These are phyloP conservation scores for Backusella mclennaniae DNA, from an alignment of 192 early-diverging fungal genomes.

Conservation along the genomic window DNA sequence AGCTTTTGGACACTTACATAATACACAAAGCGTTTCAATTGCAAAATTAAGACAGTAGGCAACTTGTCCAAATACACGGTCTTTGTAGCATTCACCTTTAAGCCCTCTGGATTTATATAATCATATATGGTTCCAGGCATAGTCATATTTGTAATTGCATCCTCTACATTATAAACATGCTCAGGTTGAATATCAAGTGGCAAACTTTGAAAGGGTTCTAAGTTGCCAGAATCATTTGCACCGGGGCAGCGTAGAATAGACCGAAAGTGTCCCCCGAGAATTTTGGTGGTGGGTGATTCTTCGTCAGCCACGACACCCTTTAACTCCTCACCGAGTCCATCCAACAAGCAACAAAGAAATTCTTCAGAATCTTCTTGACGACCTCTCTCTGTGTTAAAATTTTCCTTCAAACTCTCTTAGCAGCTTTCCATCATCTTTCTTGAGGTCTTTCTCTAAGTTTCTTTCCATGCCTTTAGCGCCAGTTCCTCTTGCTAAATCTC, in stretches of 20 bases:
- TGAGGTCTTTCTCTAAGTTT: too few relatives aligned
- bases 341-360: constrained; percentile 88
- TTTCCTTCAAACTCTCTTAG: constrained; percentile 50
- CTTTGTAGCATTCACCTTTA: constrained; percentile 67
- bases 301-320: constrained; percentile 35
- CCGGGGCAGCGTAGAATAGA: constrained; percentile 73
- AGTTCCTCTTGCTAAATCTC: too few relatives aligned
- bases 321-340: constrained; percentile 95
- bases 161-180: constrained; percentile 75
- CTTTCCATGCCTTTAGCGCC: too few relatives aligned
- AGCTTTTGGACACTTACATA: constrained; percentile 82
- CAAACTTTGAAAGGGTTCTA: constrained; percentile 88
- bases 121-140: constrained; percentile 80
- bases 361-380: constrained; percentile 98
- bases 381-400: constrained; percentile 83
- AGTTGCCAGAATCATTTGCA: constrained; percentile 73
- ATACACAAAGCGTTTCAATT: constrained; percentile 94
- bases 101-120: constrained; percentile 53
- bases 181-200: constrained; percentile 80
- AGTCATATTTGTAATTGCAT: constrained; percentile 80
- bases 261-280: constrained; percentile 83
- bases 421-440: too few relatives aligned
- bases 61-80: constrained; percentile 76
- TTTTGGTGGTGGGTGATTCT: constrained; percentile 77
- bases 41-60: constrained; percentile 92